Base-by-base conservation (phyloP, 106 monocot genomes). In the Vanilla planifolia region DNA sequence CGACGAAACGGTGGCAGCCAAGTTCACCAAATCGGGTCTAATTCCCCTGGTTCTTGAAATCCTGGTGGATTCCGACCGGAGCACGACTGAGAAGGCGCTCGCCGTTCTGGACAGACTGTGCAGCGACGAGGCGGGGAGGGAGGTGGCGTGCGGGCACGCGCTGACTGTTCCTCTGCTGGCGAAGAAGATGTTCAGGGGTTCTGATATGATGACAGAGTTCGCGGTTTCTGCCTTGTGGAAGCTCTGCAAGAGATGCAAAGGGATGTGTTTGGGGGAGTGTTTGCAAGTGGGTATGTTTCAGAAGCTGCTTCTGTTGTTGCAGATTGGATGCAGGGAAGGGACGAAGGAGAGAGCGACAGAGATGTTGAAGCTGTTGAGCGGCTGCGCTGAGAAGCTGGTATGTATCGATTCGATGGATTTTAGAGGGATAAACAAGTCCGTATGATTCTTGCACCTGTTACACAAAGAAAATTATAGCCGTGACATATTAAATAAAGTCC, bases 1-100 rank as follows among this genome's bases (percentile, higher is more conserved):
- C 19, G 30, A 13, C 47, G 66, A 67, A 4, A 61, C 16, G 43
- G n/a, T 43, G 0, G 61, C 71, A 0, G 6, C 51, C 4, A 71
- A 43, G n/a, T 78, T 81, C 15, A 62, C 50, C 5, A 64, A 82
- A 0, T 5, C 78, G 64, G 81, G 79, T 4, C 1, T 79, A 22
- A 65, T 85, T 47, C 28, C 59, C 14, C 35, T 59, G 51, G 61
- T 85, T 0, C 20, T 82, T 5, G 90, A 85, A 37, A 63, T 77
- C 3, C 73, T 90, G 0, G 79, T 82, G 4, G 79, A 82, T 51
- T 55, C 71, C 3, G 88, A 89, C 21, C 85, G 67, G 64, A 74
- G 73, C 63, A 68, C 53, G 29, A 43, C 60, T 32, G 91, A 86
- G 71, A 86, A 77, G 66, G 79, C 79, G 23, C 68, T n/a, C 26